Base-by-base conservation (phyloP, 306 rosid genomes). In the Castanea crenata region DNA sequence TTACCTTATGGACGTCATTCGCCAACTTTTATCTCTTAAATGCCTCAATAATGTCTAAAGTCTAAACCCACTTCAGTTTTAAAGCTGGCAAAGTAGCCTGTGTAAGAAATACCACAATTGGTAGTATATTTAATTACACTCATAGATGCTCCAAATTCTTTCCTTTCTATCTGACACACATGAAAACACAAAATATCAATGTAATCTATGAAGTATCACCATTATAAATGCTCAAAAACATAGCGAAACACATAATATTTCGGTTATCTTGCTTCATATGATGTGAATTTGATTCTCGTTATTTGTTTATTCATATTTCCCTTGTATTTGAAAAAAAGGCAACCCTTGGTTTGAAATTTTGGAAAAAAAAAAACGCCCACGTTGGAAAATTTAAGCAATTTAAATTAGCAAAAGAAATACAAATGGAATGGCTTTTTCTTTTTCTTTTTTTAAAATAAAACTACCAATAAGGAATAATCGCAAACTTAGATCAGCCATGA, bases 21-120 rank as follows among this genome's bases (percentile, higher is more conserved):
- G 62, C 32, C 21, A 25, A 6, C 41, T 16, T 21, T 75, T 57
- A 71, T 65, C 15, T 21, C 55, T 44, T 38, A 35, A 61, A 54
- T 55, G 68, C 63, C 67, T 54, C 75, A 74, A 80, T 55, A 52
- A 74, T 34, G 77, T 71, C 11, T 38, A 38, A 35, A 35, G 10
- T 38, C 44, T 41, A 73, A 75, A 74, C 34, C 67, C 68, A 8
- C 73, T 56, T 61, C 73, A 65, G 79, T 34, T 34, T 27, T 70
- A 77, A 83, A 80, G 73, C 25, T 59, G 71, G 76, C 44, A 46
- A 32, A 52, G 12, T 69, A 41, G 67, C 74, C 76, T 76, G 73
- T 59, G 56, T 58, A 72, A 81, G 77, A 64, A 78, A 71, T 78
- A 52, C 85, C 78, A 63, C 71, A 74, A 76, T 34, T 64, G 76